These are phyloP conservation scores for Gentiana straminea DNA, from an alignment of 257 asterid species.

Conservation along the genomic window DNA sequence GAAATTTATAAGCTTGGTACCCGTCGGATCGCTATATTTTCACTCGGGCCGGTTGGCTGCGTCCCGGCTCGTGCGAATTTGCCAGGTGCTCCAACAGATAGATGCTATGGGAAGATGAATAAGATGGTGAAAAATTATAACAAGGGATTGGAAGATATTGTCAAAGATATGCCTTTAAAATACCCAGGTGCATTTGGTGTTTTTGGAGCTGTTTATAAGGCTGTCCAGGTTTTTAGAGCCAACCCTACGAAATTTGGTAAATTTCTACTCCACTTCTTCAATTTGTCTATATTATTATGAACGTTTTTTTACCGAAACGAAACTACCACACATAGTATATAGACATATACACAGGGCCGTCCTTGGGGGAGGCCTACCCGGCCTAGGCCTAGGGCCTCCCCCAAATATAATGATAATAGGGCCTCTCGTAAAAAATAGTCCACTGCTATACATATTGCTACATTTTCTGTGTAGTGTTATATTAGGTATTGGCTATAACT, in stretches of 20 bases:
- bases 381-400: no score
- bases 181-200: constrained; percentile 36
- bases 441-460: no score
- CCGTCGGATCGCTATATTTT: constrained; percentile 37
- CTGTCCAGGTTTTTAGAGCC: constrained; percentile 36
- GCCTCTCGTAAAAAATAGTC: no score
- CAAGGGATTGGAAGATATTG: constrained; percentile 36
- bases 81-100: constrained; percentile 41
- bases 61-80: constrained; percentile 52
- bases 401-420: no score
- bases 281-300: neutral
- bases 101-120: constrained; percentile 58
- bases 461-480: no score
- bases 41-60: constrained; percentile 73
- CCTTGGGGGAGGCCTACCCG: no score
- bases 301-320: no score
- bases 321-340: no score
- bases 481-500: no score
- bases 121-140: constrained; percentile 52
- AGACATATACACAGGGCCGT: no score
- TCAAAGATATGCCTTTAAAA: constrained; percentile 20
- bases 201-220: constrained; percentile 43
- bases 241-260: constrained; percentile 44
- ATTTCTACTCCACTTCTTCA: neutral
- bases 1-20: constrained; percentile 39